Base-by-base conservation (phyloP, 2,329 filamentous ascomycete genomes). In the Exophiala sideris region DNA sequence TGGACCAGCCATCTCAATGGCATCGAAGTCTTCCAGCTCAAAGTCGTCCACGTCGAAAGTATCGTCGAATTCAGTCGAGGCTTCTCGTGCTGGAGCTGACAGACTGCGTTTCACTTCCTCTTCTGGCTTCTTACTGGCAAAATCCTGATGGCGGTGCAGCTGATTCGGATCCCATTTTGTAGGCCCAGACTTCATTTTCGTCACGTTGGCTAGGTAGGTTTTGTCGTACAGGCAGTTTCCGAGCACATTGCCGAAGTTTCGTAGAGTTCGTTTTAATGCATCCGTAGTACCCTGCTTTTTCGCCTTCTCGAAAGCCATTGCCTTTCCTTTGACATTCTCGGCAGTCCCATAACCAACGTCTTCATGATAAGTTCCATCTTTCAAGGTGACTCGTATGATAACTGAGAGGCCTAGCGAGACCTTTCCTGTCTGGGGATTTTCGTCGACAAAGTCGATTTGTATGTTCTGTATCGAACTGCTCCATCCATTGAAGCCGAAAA, bases 161-260 rank as follows among this genome's bases (percentile, higher is more conserved):
- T 86, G 86, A n/a, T 81, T 79, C 58, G 88, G 84, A 62, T 92
- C 84, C 73, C 91, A 96, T 70, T 82, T 90, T 29, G 83, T 81
- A 3, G 89, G 88, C 52, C 81, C 79, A 12, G 85, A 82, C 76
- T 95, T 97, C 66, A 99, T 79, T 73, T 90, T 95, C 48, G 86
- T 88, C n/a, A 97, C 88, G 69, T 90, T 91, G 48, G 85, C 80
- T 52, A 99, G 77, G 68, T 96, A 99, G 57, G 92, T 86, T 71
- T 96, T 95, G 74, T 99, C 94, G 72, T 99, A 97, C 55, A 99
- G 85, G 76, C 94, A 99, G 68, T 97, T 99, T n/a, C 94, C 94
- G 50, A 99, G 78, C 12, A 97, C 87, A 65, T 97, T 97, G 56
- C 94, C 94, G 71, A 99, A 99, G 60, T 85, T 96, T 55, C 92